Evolutionary conservation across 352 stramenopile genomes (phyloP).

Genomic region (Pythium rhizo-oryzae): DNA sequence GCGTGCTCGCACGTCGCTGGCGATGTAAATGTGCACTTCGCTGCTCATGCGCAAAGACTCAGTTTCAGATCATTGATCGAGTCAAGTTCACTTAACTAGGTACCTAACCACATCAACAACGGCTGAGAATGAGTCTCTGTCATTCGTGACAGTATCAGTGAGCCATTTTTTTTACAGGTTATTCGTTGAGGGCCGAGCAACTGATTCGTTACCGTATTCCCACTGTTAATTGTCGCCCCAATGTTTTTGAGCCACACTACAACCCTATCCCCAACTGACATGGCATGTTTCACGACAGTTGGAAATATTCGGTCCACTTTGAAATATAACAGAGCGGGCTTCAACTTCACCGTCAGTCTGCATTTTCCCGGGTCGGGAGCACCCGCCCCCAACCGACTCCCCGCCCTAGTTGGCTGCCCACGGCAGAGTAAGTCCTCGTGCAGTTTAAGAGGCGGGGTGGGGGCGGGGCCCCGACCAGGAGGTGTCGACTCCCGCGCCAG

Average conservation of each 20-base stretch:
- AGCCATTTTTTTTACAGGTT: no score
- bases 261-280: slow-evolving; percentile 5
- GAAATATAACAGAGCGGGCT: slow-evolving; percentile 4
- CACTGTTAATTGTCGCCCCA: slow-evolving; percentile 7
- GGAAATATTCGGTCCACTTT: slow-evolving; percentile 5
- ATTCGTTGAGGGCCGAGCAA: no score
- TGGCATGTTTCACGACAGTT: slow-evolving; percentile 6
- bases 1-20: no score
- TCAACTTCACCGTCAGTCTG: slow-evolving; percentile 7
- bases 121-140: no score
- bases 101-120: no score
- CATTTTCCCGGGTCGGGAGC: not conserved
- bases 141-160: no score
- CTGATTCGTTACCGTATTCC: no score
- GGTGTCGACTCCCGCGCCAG: slow-evolving; percentile 3
- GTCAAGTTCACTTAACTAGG: no score
- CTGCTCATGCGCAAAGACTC: no score
- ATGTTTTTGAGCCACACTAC: slow-evolving; percentile 7
- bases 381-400: not conserved
- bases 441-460: slow-evolving; percentile 13
- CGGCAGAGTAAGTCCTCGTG: slow-evolving; percentile 11
- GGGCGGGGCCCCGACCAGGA: not conserved
- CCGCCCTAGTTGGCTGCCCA: slow-evolving; percentile 1
- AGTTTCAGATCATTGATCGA: no score
- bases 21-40: no score